Evolutionary conservation across 345 rosid genomes (phyloP), one percentile per base, ranked within the genome.

Genomic region (Ceriops zippeliana): DNA sequence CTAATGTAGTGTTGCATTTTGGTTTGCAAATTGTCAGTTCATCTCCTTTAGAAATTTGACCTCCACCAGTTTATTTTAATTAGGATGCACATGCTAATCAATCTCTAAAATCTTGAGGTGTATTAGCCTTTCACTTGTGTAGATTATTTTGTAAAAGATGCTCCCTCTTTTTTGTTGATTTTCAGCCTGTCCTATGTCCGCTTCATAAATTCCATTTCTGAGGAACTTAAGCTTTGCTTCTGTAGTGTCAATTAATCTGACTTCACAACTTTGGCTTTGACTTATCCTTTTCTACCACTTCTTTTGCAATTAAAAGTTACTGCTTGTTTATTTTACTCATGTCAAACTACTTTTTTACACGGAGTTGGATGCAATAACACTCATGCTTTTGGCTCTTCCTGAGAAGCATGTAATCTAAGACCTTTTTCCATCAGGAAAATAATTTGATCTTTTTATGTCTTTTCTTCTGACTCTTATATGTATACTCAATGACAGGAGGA

Each of bases 401-500:
- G 9, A 24, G 27, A 21, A 53, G 58, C 26, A 7, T 4, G 5
- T 6, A 22, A 24, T 66, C 8, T 34, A n/a, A 52, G 42, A 21
- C 28, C 32, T 52, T 62, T 35, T n/a, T 42, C 6, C 35, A 32
- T 6, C 35, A 6, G 35, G 35, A 6, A 21, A 52, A 20, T 21
- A 59, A n/a, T 54, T 28, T 32, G 15, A 28, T 26, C 47, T 38
- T 38, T 54, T 19, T 37, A 31, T 52, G 9, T 51, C 34, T 49
- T 32, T 31, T 46, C 22, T n/a, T 69, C 57, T 37, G 42, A 65
- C 22, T 28, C 28, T 22, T 54, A 3, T 70, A 22, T 37, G 60
- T 21, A n/a, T 54, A 42, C 60, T 70, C n/a, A 59, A 66, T 83
- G 77, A 70, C 79, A 96, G 98, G 97, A 84, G 20, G 97, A 92